These are phyloP conservation scores for Lichtheimia ramosa DNA, from an alignment of 371 early-diverging fungal species.

Conservation along the genomic window DNA sequence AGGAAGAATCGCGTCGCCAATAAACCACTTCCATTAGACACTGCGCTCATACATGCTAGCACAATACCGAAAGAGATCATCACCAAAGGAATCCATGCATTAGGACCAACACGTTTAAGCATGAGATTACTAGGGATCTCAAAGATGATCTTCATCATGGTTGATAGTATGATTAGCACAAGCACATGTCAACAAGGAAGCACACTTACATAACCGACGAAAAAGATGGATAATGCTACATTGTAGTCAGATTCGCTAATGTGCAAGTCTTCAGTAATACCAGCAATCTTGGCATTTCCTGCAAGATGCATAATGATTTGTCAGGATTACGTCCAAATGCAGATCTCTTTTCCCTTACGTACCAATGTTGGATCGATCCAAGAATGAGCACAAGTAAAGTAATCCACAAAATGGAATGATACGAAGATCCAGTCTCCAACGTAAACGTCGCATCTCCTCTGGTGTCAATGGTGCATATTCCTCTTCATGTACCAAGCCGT, in stretches of 20 bases:
- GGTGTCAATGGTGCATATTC: conserved; percentile 5
- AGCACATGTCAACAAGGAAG: too few relatives aligned
- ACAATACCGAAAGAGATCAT: conserved; percentile 48
- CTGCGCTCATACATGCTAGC: conserved; percentile 51
- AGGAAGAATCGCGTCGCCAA: conserved; percentile 66
- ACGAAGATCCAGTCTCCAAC: conserved; percentile 23
- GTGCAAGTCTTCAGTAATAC: conserved; percentile 38
- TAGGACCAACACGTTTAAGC: conserved; percentile 64
- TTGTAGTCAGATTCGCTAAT: conserved; percentile 52
- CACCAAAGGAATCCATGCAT: conserved; percentile 70
- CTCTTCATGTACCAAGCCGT: too few relatives aligned
- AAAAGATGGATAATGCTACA: conserved; percentile 62
- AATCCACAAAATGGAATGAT: conserved; percentile 40
- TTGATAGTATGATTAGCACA: not conserved
- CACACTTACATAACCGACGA: conserved; percentile 56
- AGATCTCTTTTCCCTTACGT: not conserved
- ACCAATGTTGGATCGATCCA: conserved; percentile 58
- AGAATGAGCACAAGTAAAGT: conserved; percentile 52
- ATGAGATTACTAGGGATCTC: conserved; percentile 76
- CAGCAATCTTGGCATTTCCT: conserved; percentile 64
- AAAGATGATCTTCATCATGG: conserved; percentile 48
- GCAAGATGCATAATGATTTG: not conserved
- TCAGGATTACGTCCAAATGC: not conserved
- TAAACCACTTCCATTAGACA: conserved; percentile 44
- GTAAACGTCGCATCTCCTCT: conserved; percentile 9